A percentile compares a stretch with the other conserved stretches of the same genome.
phyloP scores from a whole-genome alignment of 2,329 filamentous ascomycete genomes.

The Penicillium fuscoglaucum region DNA sequence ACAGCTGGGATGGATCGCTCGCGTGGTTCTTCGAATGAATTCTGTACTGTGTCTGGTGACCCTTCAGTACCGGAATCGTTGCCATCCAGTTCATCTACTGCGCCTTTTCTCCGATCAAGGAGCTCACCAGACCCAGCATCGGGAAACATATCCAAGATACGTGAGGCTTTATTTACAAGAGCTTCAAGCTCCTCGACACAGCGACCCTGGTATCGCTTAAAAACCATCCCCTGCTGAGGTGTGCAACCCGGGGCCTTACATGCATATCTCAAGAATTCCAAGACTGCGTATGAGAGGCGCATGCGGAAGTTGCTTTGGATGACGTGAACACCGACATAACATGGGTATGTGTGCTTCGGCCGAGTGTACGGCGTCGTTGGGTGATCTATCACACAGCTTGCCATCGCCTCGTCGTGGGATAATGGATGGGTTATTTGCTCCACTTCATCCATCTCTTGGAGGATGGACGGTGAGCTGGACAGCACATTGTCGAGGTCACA shows the following conservation, averaged over 20 bases:
- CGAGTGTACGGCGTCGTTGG: not conserved
- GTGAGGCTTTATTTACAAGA: not conserved
- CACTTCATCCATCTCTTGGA: not conserved
- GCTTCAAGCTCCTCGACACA: not conserved
- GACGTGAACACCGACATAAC: not conserved
- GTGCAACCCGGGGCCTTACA: not conserved
- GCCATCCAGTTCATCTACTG: not conserved
- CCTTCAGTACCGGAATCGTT: not conserved
- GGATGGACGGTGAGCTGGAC: not conserved
- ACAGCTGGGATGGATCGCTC: not conserved
- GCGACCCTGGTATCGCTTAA: not conserved
- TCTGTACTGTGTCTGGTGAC: not conserved
- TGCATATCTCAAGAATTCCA: not conserved
- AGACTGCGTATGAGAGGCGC: not conserved
- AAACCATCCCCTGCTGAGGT: not conserved
- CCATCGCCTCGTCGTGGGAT: not conserved
- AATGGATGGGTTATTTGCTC: not conserved
- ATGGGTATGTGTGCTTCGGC: not conserved
- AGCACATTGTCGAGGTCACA: not conserved
- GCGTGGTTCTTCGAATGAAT: not conserved
- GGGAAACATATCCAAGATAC: not conserved
- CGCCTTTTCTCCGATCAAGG: not conserved
- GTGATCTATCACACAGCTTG: not conserved
- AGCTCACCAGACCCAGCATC: not conserved
- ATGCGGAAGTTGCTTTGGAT: not conserved